phyloP scores from a whole-genome alignment of 768 basidiomycete genomes.

The Fomitopsis pulvina region DNA sequence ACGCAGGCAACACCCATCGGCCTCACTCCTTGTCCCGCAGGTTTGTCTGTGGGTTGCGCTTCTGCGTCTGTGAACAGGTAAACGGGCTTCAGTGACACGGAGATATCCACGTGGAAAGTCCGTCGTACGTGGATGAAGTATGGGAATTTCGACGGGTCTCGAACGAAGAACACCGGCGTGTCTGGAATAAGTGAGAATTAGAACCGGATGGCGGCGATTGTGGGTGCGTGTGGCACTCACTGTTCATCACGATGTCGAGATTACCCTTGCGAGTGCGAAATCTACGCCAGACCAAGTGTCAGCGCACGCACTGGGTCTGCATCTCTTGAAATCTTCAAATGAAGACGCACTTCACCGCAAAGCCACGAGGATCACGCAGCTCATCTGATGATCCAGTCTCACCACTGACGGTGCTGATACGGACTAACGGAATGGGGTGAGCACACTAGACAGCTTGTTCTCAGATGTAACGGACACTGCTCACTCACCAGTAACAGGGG shows the following conservation, averaged over 20 bases:
- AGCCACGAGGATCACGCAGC: slow-evolving; percentile 46
- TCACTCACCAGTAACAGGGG: slow-evolving; percentile 24
- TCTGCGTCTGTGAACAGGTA: slow-evolving; percentile 32
- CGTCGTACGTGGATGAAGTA: slow-evolving; percentile 33
- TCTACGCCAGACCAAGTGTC: slow-evolving; percentile 11
- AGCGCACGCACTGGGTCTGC: background rate
- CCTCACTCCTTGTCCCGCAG: slow-evolving; percentile 31
- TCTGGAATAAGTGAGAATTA: slow-evolving; percentile 24
- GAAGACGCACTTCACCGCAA: slow-evolving; percentile 38
- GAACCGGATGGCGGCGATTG: background rate
- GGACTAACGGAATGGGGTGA: slow-evolving; percentile 25
- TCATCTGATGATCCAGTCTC: slow-evolving; percentile 42
- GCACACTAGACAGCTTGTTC: background rate
- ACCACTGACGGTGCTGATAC: slow-evolving; percentile 54
- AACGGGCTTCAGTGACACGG: background rate
- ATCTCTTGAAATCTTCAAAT: too few species aligned
- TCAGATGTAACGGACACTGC: background rate
- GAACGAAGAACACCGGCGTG: slow-evolving; percentile 44
- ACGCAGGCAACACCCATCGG: background rate
- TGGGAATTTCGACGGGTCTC: slow-evolving; percentile 41
- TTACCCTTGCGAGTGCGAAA: slow-evolving; percentile 33
- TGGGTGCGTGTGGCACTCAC: slow-evolving; percentile 1
- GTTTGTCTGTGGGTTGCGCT: slow-evolving; percentile 46
- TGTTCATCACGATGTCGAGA: slow-evolving; percentile 30
- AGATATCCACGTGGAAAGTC: background rate